These are phyloP conservation scores for Coleophoma cylindrospora DNA, from an alignment of 2,329 filamentous ascomycete species.

Conservation along the genomic window DNA sequence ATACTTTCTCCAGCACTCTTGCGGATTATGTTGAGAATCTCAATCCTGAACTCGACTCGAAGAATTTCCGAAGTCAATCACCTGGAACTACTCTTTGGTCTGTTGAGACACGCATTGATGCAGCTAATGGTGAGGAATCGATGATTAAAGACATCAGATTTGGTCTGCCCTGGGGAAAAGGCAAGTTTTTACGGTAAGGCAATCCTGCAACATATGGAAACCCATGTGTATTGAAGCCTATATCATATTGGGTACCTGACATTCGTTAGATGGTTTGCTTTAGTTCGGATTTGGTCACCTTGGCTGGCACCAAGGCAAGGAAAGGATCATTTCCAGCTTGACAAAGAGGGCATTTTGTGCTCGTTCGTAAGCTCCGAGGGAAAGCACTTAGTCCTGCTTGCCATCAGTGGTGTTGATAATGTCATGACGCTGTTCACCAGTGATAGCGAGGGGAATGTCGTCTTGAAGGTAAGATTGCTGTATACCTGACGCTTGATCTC, in stretches of 20 bases:
- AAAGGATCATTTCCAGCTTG: conserved; percentile 56
- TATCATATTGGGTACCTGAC: too few species aligned
- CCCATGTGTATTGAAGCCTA: too few species aligned
- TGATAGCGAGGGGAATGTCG: conserved; percentile 58
- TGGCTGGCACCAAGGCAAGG: conserved; percentile 92
- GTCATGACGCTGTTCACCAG: conserved; percentile 66
- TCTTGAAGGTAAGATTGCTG: conserved; percentile 50
- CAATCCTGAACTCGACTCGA: conserved; percentile 49
- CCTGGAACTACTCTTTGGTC: conserved; percentile 67
- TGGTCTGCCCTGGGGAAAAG: conserved; percentile 26
- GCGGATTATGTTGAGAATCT: conserved; percentile 50
- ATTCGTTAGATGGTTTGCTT: conserved; percentile 64
- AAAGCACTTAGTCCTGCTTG: conserved; percentile 71
- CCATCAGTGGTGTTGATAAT: conserved; percentile 68
- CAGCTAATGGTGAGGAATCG: conserved; percentile 53
- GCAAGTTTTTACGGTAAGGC: conserved; percentile 24
- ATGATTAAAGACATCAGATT: conserved; percentile 37
- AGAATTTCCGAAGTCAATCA: conserved; percentile 56
- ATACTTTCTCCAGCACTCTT: conserved; percentile 17
- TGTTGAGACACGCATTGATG: conserved; percentile 49
- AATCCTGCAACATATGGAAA: neutral
- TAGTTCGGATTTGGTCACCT: conserved; percentile 73
- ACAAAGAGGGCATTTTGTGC: conserved; percentile 73
- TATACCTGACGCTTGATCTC: conserved; percentile 16
- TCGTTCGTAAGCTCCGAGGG: conserved; percentile 73